Base-by-base conservation (phyloP, 768 basidiomycete species). In the Gymnopilus dilepis region DNA sequence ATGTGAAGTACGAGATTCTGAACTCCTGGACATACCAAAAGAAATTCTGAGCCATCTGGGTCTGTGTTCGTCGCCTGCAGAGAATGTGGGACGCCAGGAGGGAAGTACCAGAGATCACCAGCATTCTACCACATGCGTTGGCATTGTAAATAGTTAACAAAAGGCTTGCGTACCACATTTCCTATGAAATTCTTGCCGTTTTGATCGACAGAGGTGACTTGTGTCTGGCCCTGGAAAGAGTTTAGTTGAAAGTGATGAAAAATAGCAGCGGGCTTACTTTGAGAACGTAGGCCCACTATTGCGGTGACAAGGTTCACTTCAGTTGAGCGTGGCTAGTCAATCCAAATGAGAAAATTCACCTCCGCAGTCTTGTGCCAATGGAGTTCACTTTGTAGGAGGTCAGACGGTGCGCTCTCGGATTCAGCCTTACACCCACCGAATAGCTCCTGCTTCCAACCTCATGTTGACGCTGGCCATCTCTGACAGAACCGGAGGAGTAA, bases 51-150 rank as follows among this genome's bases (percentile, higher is more conserved):
- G 21, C 84, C 83, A 15, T 78, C 78, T 43, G 74, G 69, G n/a
- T 76, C 76, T 6, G 76, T 78, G 24, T 78, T 77, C 58, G 78
- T 83, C 19, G 84, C 84, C 68, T 85, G 84, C 28, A 85, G 68
- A 51, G 82, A 80, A 65, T 87, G 86, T 0, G 86, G 84, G 42
- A 71, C 76, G 19, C 85, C 85, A 6, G 85, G 66, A 13, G 85
- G 84, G 73, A 86, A 85, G 64, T 80, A 87, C 86, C 86, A 87
- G 3, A 86, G 57, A 65, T 86, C 86, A 24, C 74, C 72, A 28
- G 70, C 58, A 31, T 54, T 34, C 70, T 69, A 15, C n/a, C n/a
- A n/a, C n/a, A n/a, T n/a, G n/a, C n/a, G n/a, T n/a, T n/a, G n/a
- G n/a, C n/a, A n/a, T n/a, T 24, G 48, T 19, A 9, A 37, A 55